phyloP scores from a whole-genome alignment of 257 asterid genomes.

The Striga asiatica region DNA sequence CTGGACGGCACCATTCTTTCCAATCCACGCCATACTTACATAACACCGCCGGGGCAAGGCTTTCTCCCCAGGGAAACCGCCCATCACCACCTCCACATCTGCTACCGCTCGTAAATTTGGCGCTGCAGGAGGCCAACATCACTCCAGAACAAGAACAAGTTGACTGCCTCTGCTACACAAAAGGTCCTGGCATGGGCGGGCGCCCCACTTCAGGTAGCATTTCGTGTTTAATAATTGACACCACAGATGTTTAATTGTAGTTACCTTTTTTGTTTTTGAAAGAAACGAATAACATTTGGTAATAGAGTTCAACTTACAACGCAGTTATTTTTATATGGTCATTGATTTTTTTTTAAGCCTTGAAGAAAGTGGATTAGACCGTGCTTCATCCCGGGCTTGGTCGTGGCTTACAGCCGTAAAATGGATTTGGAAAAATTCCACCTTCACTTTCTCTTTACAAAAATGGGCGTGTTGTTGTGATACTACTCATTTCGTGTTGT shows the following conservation, averaged over 20 bases:
- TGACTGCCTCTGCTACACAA: constrained; percentile 89
- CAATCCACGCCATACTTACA: constrained; percentile 89
- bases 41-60: constrained; percentile 96
- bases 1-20: constrained; percentile 74
- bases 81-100: constrained; percentile 93
- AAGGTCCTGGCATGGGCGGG: constrained; percentile 99
- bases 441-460: no score
- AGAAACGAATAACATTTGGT: no score
- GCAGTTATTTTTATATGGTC: no score
- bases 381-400: no score
- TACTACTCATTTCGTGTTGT: no score
- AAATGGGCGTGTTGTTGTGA: no score
- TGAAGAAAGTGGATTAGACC: no score
- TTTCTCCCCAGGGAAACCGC: constrained; percentile 96
- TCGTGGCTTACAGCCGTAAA: no score
- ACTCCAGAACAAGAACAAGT: constrained; percentile 37
- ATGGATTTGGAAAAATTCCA: no score
- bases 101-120: constrained; percentile 62
- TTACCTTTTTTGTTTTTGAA: no score
- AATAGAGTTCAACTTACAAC: no score
- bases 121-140: constrained; percentile 52
- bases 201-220: constrained; percentile 49
- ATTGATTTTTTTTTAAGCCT: no score
- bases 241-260: neutral
- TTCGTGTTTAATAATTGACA: neutral